Base-by-base conservation (phyloP, 768 basidiomycete genomes). In the Clitopilus passeckerianus region DNA sequence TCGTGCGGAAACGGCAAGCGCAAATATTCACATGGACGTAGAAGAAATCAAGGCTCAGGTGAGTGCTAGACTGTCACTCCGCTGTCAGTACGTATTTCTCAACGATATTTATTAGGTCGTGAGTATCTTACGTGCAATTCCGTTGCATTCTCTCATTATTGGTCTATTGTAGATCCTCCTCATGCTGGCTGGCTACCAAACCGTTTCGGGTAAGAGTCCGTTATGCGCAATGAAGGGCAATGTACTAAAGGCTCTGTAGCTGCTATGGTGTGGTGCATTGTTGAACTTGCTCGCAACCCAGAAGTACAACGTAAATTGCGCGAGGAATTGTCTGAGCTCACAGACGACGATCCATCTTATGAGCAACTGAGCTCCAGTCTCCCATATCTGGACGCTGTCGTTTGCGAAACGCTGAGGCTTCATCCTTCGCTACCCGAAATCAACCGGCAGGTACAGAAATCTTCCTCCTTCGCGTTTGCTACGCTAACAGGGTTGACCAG, bases 241-340 rank as follows among this genome's bases (percentile, higher is more conserved):
- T 34, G 37, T 24, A 43, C 16, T 30, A 54, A 15, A 23, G 22
- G 9, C 44, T 60, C 57, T 60, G 37, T n/a, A 74, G 76, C 77
- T 55, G 76, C 73, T 59, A 61, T 79, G 1, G 77, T 76, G 80
- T 86, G 85, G 83, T 80, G 83, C 2, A 70, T 87, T 0, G 80
- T 86, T 34, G 85, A 86, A 65, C 77, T 86, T 1, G 73, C 74
- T 6, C 73, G 69, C 34, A 68, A 80, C 50, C 75, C 69, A 0
- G 74, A 78, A 23, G 71, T 75, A 16, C 86, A 86, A 66, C 62
- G 68, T 7, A 79, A 74, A 52, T 69, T 86, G 9, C 78, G 83
- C 44, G 68, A 77, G 7, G 85, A 87, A 58, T 71, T 87, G 8
- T 62, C 71, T 3, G 64, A 71, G n/a, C 77, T 79, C 53, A 67